Base-by-base conservation (phyloP, 805 yeast genomes). In the Kuraishia hungarica region DNA sequence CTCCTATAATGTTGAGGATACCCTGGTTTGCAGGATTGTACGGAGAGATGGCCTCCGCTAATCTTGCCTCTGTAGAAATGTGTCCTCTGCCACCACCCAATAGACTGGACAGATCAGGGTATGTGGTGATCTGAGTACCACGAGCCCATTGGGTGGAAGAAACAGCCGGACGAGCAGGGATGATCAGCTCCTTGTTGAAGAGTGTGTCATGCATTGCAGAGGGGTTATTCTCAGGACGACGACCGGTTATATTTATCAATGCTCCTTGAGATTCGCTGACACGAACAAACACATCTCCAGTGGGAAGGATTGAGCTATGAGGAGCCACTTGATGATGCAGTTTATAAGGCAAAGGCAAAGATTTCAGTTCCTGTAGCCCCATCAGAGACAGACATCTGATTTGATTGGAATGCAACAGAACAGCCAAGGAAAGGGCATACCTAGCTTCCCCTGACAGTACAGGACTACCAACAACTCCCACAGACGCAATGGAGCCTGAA, bases 141-240 rank as follows among this genome's bases (percentile, higher is more conserved):
- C 97, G 60, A 86, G 82, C 89, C 94, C 97, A 88, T 67, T 86
- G 93, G 50, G 88, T 73, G 0, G 94, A 80, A 43, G 90, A 82
- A 6, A 89, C 82, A 3, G 81, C 76, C 1, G 99, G 99, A 51
- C 98, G 77, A 35, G 82, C 80, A 1, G 97, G 96, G 21, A 86
- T 79, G 5, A 78, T 71, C 50, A 87, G 76, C 58, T 82, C 80
- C 24, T 81, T 86, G 63, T 88, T 86, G 71, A 86, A 92, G 39
- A 94, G 70, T 1, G 77, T 70, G 66, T 89, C 96, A 64, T 61
- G 24, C 60, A 54, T 19, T 56, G 51, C 1, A 68, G 62, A 55
- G 64, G 69, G 22, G 63, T 51, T 6, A 67, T 61, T 59, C 62
- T 55, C 15, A 67, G 17, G n/a, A 13, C 63, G 2, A 67, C 65